phyloP scores from a whole-genome alignment of 495 filamentous ascomycete genomes.

The Polyplosphaeria fusca region DNA sequence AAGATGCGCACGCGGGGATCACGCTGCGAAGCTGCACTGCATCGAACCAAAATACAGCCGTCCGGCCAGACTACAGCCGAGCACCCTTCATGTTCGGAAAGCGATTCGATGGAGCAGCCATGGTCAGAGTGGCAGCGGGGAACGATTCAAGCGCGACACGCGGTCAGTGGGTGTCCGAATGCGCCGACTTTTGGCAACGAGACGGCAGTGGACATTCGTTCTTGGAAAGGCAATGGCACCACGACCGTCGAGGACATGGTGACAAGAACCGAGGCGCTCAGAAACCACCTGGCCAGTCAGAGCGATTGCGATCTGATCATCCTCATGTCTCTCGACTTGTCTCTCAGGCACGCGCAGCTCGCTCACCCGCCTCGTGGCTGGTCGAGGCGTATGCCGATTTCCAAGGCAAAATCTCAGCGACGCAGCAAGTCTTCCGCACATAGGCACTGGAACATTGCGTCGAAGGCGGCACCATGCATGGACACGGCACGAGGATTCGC shows the following conservation, averaged over 20 bases:
- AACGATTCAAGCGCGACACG: no score
- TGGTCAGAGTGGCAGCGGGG: no score
- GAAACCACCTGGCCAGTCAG: not conserved
- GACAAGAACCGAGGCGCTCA: not conserved
- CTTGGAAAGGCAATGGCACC: not conserved
- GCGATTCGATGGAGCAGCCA: no score
- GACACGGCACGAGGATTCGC: not conserved
- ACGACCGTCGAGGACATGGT: not conserved
- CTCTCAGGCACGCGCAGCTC: not conserved
- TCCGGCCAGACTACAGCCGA: not conserved
- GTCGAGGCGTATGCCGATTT: not conserved
- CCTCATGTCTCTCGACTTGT: not conserved
- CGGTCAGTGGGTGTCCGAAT: not conserved
- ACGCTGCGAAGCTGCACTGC: not conserved
- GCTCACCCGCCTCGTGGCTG: not conserved
- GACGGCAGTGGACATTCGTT: not conserved
- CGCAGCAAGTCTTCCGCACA: not conserved
- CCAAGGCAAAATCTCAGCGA: not conserved
- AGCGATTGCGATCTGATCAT: not conserved
- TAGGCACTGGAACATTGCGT: not conserved
- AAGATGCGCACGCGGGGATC: not conserved
- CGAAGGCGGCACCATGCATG: not conserved
- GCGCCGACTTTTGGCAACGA: not conserved
- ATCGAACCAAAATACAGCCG: not conserved
- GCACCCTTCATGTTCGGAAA: not conserved